These are phyloP conservation scores for Pichia gijzeniarum DNA, from an alignment of 805 yeast genomes.

Conservation along the genomic window DNA sequence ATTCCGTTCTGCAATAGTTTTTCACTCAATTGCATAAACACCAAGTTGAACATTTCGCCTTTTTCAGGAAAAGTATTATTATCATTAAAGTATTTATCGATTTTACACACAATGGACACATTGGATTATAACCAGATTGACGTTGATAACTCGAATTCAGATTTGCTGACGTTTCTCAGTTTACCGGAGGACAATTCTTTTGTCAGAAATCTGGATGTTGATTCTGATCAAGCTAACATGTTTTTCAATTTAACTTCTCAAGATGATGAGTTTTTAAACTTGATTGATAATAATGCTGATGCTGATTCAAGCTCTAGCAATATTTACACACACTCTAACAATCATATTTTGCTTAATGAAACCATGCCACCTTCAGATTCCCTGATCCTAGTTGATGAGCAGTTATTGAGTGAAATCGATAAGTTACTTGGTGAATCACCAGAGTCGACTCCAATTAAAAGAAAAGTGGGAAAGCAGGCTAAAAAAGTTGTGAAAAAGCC, in stretches of 20 bases:
- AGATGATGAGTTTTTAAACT: background rate
- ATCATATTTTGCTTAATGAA: background rate
- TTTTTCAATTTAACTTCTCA: background rate
- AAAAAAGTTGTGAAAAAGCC: constrained; percentile 1
- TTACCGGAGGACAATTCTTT: background rate
- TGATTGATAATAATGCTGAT: no score
- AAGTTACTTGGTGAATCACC: background rate
- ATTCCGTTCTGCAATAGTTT: no score
- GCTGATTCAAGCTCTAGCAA: background rate
- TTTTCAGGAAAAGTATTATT: no score
- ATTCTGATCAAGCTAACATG: background rate
- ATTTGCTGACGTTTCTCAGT: background rate
- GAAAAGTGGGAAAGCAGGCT: background rate
- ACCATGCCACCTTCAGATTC: background rate
- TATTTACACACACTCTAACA: background rate
- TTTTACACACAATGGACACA: constrained; percentile 1
- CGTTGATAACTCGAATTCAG: background rate
- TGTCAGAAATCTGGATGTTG: background rate
- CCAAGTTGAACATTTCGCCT: no score
- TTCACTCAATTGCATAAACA: no score
- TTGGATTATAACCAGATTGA: background rate
- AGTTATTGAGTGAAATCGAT: constrained; percentile 4
- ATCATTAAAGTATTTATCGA: no score
- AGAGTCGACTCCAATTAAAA: background rate
- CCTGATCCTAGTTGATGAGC: background rate